Percentiles rank a stretch among this genome's conserved stretches.
Conservation (phyloP, 805 yeast species). For the Ogataea haglerorum region DNA sequence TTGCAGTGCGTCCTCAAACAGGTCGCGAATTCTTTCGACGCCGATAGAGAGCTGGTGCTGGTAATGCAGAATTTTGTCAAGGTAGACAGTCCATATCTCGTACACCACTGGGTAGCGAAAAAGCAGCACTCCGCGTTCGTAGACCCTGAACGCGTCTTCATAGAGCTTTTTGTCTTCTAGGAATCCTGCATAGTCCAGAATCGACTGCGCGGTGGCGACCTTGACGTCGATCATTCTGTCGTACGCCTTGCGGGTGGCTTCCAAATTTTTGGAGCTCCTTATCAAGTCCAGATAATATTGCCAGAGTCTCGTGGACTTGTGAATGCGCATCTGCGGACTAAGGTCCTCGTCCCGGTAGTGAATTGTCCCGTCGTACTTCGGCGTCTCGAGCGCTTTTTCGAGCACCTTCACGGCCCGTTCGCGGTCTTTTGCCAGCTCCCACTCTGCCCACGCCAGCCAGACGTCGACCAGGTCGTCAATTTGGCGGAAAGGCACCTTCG, state of each 20-base stretch:
- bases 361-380: slow-evolving; percentile 17
- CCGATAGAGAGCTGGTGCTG: slow-evolving; percentile 33
- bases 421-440: slow-evolving; percentile 52
- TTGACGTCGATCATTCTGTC: slow-evolving; percentile 54
- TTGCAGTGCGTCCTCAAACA: slow-evolving; percentile 66
- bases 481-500: slow-evolving; percentile 63
- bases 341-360: slow-evolving; percentile 39
- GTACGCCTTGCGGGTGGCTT: slow-evolving; percentile 41
- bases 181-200: slow-evolving; percentile 65
- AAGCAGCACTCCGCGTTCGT: slow-evolving; percentile 61
- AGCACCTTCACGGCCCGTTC: slow-evolving; percentile 36
- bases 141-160: slow-evolving; percentile 54
- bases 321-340: slow-evolving; percentile 57
- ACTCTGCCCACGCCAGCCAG: slow-evolving; percentile 74
- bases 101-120: slow-evolving; percentile 61
- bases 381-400: slow-evolving; percentile 32
- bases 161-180: slow-evolving; percentile 44
- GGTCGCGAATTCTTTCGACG: slow-evolving; percentile 60
- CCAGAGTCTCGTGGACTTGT: slow-evolving; percentile 68
- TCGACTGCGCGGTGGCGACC: slow-evolving; percentile 63
- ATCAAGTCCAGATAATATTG: slow-evolving; percentile 65
- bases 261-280: slow-evolving; percentile 50
- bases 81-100: slow-evolving; percentile 71
- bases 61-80: slow-evolving; percentile 45
- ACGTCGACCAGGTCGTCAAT: slow-evolving; percentile 64